These are phyloP conservation scores for Hemisphaericaspora xylanilytica DNA, from an alignment of 1,139 yeast genomes.

Conservation along the genomic window DNA sequence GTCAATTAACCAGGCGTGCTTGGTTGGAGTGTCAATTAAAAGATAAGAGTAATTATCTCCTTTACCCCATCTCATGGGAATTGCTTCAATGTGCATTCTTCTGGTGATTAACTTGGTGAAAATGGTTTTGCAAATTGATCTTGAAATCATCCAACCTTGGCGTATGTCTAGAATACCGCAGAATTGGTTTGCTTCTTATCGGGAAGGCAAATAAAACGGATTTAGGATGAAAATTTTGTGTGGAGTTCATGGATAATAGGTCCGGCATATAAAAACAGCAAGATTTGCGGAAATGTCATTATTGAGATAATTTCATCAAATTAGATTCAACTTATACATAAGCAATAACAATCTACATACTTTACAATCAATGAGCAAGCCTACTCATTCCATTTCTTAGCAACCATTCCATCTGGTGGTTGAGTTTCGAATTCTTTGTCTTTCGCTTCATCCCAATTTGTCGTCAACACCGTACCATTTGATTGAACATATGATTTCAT, in stretches of 20 bases:
- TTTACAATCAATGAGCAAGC: no score
- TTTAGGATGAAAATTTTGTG: no score
- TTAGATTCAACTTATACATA: no score
- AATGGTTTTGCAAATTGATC: background rate
- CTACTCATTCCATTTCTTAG: slow-evolving; percentile 37
- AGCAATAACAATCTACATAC: no score
- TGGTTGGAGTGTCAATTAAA: slow-evolving; percentile 64
- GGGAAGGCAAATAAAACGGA: no score
- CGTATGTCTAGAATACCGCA: no score
- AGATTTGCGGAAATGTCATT: no score
- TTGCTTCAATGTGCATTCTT: slow-evolving; percentile 74
- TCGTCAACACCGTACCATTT: slow-evolving; percentile 89
- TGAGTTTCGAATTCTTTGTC: slow-evolving; percentile 62
- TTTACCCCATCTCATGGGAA: slow-evolving; percentile 93
- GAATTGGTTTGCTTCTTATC: no score
- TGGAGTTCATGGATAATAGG: no score
- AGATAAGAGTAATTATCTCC: slow-evolving; percentile 91
- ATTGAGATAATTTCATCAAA: no score
- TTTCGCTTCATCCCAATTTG: slow-evolving; percentile 91
- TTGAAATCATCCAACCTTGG: background rate
- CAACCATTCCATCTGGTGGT: slow-evolving; percentile 75
- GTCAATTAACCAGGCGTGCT: slow-evolving; percentile 80
- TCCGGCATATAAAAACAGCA: no score
- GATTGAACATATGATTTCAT: slow-evolving; percentile 94
- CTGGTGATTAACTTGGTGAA: slow-evolving; percentile 20